A percentile compares a stretch with the other conserved stretches of the same genome.
These are phyloP conservation scores for Solanum appendiculatum DNA, from an alignment of 257 asterid species.

Conservation along the genomic window DNA sequence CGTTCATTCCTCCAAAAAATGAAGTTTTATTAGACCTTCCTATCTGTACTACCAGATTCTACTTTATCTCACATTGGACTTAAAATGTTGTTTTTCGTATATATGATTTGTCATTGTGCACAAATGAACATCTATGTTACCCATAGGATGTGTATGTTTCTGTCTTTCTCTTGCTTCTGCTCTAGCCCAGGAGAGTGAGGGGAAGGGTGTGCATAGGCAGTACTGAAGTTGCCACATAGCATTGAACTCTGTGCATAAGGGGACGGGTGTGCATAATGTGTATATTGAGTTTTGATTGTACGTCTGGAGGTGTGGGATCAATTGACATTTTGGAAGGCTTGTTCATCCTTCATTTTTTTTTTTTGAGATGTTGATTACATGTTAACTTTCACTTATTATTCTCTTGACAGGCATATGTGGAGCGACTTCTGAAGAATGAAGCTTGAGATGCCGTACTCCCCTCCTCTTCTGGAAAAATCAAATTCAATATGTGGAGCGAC, in stretches of 20 bases:
- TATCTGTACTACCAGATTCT: neutral
- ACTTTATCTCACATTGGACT: neutral
- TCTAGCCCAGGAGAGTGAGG: neutral
- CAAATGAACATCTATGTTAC: neutral
- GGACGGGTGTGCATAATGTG: neutral
- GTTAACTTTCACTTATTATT: constrained; percentile 7
- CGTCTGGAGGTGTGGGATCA: neutral
- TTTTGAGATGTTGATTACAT: neutral
- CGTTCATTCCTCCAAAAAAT: neutral
- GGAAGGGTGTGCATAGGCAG: neutral
- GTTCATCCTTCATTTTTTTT: neutral
- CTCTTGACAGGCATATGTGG: constrained; percentile 65
- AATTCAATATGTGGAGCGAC: constrained; percentile 56
- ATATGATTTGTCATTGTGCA: neutral
- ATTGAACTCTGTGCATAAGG: neutral
- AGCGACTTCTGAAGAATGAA: constrained; percentile 41
- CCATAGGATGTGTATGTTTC: neutral
- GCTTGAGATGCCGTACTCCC: constrained; percentile 27
- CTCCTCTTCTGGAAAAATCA: no score
- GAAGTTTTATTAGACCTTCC: neutral
- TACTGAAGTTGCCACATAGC: neutral
- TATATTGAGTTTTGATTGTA: neutral
- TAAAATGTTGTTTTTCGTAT: neutral
- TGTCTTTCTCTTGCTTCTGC: neutral
- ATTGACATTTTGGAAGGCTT: neutral